Base-by-base conservation (phyloP, 1,284 basidiomycete genomes). In the Irpex rosettiformis region DNA sequence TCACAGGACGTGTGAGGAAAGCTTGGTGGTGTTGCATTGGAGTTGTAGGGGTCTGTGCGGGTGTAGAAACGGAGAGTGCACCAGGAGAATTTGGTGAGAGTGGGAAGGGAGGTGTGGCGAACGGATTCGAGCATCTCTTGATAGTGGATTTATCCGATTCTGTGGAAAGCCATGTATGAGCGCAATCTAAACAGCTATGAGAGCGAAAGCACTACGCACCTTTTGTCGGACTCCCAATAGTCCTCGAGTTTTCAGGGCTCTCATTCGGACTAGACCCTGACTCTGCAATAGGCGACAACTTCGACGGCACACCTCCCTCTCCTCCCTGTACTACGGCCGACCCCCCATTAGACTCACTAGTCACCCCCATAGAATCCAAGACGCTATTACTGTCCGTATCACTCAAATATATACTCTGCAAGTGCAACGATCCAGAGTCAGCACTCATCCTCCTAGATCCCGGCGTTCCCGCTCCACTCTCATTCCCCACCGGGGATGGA, bases 1-100 rank as follows among this genome's bases (percentile, higher is more conserved):
- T 84, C 47, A 85, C 69, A n/a, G 78, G 77, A 1, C 84, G 77
- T 3, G 77, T 77, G 54, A 86, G 73, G 69, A 86, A 85, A 1
- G 80, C 80, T 10, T 51, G 48, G 13, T 13, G 48, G 43, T n/a
- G 43, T 45, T 18, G 43, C 33, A 37, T 37, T 8, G 33, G 33
- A 2, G 43, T 47, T 2, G 43, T 47, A 21, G 43, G 43, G 21
- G 43, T 47, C 22, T 47, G 43, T 6, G 33, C 3, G 33, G 33
- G 33, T 37, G 33, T 37, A 16, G 33, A 37, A n/a, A 18, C 43
- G 10, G 43, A n/a, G 43, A 45, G 43, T 18, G 8, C 21, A 7
- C 13, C 13, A 45, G 43, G 21, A 16, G 33, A 37, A 16, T 37
- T 37, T 18, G 43, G 43, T 8, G 43, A 8, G 43, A 45, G 10